Evolutionary conservation across 78 protist species (phyloP), one percentile per base, ranked within the genome.

Genomic region (Dictyostelium purpureum): DNA sequence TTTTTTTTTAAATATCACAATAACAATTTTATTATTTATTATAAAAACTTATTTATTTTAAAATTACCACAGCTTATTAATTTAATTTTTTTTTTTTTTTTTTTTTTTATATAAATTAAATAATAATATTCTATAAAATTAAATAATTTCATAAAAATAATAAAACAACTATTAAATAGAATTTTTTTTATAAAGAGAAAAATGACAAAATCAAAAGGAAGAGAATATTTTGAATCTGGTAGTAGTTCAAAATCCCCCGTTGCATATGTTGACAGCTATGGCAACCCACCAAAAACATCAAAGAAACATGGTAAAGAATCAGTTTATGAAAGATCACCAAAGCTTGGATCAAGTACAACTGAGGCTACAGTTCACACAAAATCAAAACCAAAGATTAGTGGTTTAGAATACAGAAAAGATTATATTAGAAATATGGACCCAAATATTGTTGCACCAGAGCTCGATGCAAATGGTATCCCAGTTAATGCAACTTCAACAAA

Each of bases 381-480:
- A n/a, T 61, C 71, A 1, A 54, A 59, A 40, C 2, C 88, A 79
- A 79, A 79, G n/a, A 66, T 37, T 12, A 59, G 38, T 28, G 79
- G 90, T 24, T 38, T 26, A 14, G 90, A 82, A 40, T 82, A 70
- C 31, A 70, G 57, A 35, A 67, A 43, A 56, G 90, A 82, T 21
- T 82, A 82, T 42, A 37, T 33, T 2, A 42, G 56, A 24, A 75
- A 35, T 61, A 5, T 56, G 21, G 49, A 49, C 31, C 52, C 24
- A 21, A 31, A 28, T 26, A 18, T 31, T 24, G 51, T 47, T 49
- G 77, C 80, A 59, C 82, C 92, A 14, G 0, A 33, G 12, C 18
- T 85, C 3, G 90, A 54, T 47, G 71, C 75, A 56, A 69, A 70
- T n/a, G 92, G 92, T 61, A 18, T 73, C 16, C 92, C 92, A 37